Evolutionary conservation across 2,329 filamentous ascomycete genomes (phyloP).

Genomic region (Ophiocordyceps unilateralis): DNA sequence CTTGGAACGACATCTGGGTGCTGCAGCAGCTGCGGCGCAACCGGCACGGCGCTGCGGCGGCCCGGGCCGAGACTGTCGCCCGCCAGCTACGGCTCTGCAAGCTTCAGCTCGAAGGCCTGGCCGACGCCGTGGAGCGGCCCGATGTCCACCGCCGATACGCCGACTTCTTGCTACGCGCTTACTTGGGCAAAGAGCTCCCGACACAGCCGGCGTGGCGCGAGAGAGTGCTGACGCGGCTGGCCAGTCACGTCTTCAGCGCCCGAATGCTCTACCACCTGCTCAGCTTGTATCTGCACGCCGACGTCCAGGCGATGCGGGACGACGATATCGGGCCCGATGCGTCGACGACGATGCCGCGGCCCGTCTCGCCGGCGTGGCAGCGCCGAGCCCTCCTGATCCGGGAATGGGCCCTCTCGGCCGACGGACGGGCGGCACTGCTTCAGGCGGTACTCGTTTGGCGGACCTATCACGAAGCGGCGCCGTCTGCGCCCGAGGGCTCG

Average conservation of each 20-base stretch:
- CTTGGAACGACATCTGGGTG: constrained; percentile 14
- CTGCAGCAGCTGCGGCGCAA: constrained; percentile 10
- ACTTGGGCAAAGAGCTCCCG: constrained; percentile 12
- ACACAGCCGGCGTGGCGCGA: constrained; percentile 8
- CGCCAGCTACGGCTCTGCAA: constrained; percentile 5
- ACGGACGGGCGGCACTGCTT: constrained; percentile 14
- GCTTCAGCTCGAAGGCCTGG: constrained; percentile 6
- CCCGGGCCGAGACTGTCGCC: constrained; percentile 1
- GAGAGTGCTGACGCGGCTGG: constrained; percentile 11
- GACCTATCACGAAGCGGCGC: constrained; percentile 7
- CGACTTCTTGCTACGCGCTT: constrained; percentile 9
- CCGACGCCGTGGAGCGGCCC: constrained; percentile 4
- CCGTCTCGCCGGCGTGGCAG: constrained; percentile 6
- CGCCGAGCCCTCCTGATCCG: constrained; percentile 8
- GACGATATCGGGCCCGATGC: not conserved
- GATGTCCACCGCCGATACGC: constrained; percentile 4
- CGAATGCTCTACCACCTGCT: constrained; percentile 20
- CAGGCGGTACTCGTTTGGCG: constrained; percentile 16
- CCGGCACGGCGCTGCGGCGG: constrained; percentile 3
- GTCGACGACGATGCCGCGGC: too few species aligned
- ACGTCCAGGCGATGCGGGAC: constrained; percentile 9
- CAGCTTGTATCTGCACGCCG: constrained; percentile 17
- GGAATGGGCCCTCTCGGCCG: constrained; percentile 13
- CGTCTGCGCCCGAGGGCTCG: too few species aligned
- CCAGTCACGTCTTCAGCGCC: constrained; percentile 13